Conservation (phyloP, 2,329 filamentous ascomycete species). For the Ascocoryne sarcoides region DNA sequence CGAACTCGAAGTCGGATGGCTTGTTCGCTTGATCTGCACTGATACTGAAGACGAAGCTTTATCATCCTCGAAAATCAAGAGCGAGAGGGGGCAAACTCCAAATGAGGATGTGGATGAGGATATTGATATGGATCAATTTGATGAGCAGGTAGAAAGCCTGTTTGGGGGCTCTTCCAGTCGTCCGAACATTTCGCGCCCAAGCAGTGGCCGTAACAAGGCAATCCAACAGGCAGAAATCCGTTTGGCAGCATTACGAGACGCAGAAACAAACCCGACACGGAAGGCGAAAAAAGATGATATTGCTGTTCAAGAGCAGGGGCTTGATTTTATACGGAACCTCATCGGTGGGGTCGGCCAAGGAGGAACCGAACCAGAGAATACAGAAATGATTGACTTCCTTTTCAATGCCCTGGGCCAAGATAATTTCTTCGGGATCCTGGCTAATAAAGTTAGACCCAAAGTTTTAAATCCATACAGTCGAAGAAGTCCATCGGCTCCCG, state of each 20-base stretch:
- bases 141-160: conserved; percentile 30
- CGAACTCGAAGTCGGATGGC: conserved; percentile 68
- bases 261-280: conserved; percentile 58
- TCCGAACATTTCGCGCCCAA: conserved; percentile 18
- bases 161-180: conserved; percentile 16
- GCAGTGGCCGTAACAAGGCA: conserved; percentile 25
- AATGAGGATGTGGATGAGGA: conserved; percentile 46
- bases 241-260: conserved; percentile 47
- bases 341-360: conserved; percentile 55
- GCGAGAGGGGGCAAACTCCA: conserved; percentile 10
- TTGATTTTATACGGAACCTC: conserved; percentile 85
- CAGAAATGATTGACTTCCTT: conserved; percentile 76
- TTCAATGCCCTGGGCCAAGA: conserved; percentile 68
- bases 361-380: conserved; percentile 38
- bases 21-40: conserved; percentile 67
- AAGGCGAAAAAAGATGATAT: conserved; percentile 70
- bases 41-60: conserved; percentile 47
- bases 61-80: conserved; percentile 29
- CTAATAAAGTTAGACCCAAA: conserved; percentile 63
- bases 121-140: conserved; percentile 44
- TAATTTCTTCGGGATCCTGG: conserved; percentile 71
- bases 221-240: conserved; percentile 42
- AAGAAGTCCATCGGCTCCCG: conserved; percentile 31
- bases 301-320: conserved; percentile 80
- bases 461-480: conserved; percentile 44